Evolutionary conservation across 2,329 filamentous ascomycete species (phyloP), one percentile per base, ranked within the genome.

Genomic region (Ceratocystis diversiconidia): DNA sequence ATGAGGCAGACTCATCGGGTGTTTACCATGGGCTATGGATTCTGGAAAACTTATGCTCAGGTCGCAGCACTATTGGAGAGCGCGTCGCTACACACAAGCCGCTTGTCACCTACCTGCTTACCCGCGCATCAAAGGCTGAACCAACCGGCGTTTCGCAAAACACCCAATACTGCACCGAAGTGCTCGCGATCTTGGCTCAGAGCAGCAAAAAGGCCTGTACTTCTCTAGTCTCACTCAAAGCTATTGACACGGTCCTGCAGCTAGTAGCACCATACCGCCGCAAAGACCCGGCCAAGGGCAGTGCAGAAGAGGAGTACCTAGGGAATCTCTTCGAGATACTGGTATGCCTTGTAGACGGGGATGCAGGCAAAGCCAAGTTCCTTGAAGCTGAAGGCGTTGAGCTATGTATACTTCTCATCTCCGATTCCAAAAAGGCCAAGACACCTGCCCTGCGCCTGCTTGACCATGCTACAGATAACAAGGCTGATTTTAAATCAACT

Each of bases 101-200:
- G 6, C 77, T 96, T 0, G 73, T 96, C 6, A 77, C 81, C 57
- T 97, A 90, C 90, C 80, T 99, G 2, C 77, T 96, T 44, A 76
- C 80, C 62, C 83, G 94, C 62, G 87, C 90, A 68, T 85, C 88
- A 70, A 80, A 79, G 65, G 10, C 19, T 8, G 67, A 66, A 28
- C 44, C 57, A 3, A 8, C 48, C 5, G 81, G 81, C 62, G 83
- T 95, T 0, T 81, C 84, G 4, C 94, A 99, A 73, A 99, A 99
- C 73, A 95, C 94, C 73, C 92, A 96, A 73, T 99, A 97, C 73
- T 84, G 91, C 0, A 90, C 92, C 17, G 94, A 99, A 75, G 84
- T 97, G 6, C 79, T 99, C 2, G 91, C 92, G 12, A 94, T 99
- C 65, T 77, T 99, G 7, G 80, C 92, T 19, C 92, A 96, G 74